phyloP scores from a whole-genome alignment of 768 basidiomycete species.

The Asterophora lycoperdoides region DNA sequence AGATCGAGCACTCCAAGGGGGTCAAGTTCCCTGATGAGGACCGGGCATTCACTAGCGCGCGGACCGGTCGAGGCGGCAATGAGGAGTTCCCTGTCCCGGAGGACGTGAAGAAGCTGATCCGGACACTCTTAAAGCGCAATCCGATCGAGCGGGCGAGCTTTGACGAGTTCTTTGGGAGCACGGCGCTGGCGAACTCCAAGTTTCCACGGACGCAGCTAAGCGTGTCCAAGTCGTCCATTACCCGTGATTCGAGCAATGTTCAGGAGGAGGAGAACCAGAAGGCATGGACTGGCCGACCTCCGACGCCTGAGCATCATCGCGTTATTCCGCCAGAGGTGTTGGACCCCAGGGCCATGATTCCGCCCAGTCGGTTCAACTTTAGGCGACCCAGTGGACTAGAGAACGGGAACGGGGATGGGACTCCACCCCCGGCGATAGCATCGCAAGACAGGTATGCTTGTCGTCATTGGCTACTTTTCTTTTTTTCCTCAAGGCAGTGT shows the following conservation, averaged over 20 bases:
- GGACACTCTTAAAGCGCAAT: constrained; percentile 75
- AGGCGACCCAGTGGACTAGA: constrained; percentile 31
- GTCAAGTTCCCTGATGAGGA: constrained; percentile 95
- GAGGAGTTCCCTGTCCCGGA: constrained; percentile 58
- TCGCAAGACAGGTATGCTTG: constrained; percentile 24
- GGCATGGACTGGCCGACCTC: constrained; percentile 34
- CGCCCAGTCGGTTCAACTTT: constrained; percentile 78
- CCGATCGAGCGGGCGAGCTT: constrained; percentile 85
- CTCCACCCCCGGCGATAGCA: constrained; percentile 16
- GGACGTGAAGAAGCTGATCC: constrained; percentile 87
- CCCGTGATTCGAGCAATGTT: constrained; percentile 17
- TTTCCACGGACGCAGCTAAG: constrained; percentile 52
- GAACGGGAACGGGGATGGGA: constrained; percentile 22
- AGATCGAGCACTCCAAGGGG: constrained; percentile 87
- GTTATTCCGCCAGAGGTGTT: constrained; percentile 77
- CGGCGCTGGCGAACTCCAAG: constrained; percentile 71
- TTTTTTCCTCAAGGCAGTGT: neutral
- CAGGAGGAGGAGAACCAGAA: constrained; percentile 25
- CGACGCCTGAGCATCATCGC: constrained; percentile 68
- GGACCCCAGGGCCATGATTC: constrained; percentile 77
- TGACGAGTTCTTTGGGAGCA: constrained; percentile 87
- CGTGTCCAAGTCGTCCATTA: constrained; percentile 19
- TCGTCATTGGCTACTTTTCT: too few relatives aligned
- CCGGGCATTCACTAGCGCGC: constrained; percentile 39
- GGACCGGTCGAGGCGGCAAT: constrained; percentile 42